These are phyloP conservation scores for Aspergillus cristatus DNA, from an alignment of 495 filamentous ascomycete genomes.

Conservation along the genomic window DNA sequence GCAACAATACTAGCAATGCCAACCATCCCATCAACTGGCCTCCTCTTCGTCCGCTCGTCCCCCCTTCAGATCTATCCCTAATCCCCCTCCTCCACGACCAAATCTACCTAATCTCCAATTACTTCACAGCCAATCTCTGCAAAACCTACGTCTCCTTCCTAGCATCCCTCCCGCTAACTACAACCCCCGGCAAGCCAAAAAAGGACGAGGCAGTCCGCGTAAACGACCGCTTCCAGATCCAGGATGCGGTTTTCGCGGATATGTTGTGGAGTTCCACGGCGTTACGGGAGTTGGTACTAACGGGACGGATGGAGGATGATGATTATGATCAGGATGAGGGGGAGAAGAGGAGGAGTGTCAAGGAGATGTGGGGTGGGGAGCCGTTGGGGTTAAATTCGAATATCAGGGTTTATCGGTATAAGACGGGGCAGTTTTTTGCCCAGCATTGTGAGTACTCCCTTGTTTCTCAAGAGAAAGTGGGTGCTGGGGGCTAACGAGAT, in stretches of 20 bases:
- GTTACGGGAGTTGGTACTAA: slow-evolving; percentile 21
- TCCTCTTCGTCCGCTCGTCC: slow-evolving; percentile 61
- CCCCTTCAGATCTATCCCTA: slow-evolving; percentile 53
- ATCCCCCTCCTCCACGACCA: slow-evolving; percentile 52
- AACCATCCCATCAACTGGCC: slow-evolving; percentile 53
- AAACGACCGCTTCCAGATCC: slow-evolving; percentile 84
- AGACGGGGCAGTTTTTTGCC: slow-evolving; percentile 78
- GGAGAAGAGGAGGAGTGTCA: slow-evolving; percentile 38
- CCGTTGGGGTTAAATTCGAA: slow-evolving; percentile 82
- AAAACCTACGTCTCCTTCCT: slow-evolving; percentile 75
- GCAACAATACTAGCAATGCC: slow-evolving; percentile 5
- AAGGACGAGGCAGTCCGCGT: slow-evolving; percentile 76
- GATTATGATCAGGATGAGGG: slow-evolving; percentile 36
- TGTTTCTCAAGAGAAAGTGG: too few species aligned
- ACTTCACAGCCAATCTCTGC: slow-evolving; percentile 74
- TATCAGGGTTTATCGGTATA: slow-evolving; percentile 88
- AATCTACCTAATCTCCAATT: slow-evolving; percentile 65
- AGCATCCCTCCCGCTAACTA: slow-evolving; percentile 60
- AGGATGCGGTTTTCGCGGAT: slow-evolving; percentile 67
- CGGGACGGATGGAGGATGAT: slow-evolving; percentile 6
- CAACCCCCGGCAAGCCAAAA: slow-evolving; percentile 75
- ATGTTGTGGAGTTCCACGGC: slow-evolving; percentile 53
- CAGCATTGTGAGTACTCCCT: slow-evolving; percentile 60
- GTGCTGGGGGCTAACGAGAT: slow-evolving; percentile 8
- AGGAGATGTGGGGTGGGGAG: slow-evolving; percentile 71